Conservation (phyloP, 148 eudicot genomes). For the Nepenthes mirabilis region DNA sequence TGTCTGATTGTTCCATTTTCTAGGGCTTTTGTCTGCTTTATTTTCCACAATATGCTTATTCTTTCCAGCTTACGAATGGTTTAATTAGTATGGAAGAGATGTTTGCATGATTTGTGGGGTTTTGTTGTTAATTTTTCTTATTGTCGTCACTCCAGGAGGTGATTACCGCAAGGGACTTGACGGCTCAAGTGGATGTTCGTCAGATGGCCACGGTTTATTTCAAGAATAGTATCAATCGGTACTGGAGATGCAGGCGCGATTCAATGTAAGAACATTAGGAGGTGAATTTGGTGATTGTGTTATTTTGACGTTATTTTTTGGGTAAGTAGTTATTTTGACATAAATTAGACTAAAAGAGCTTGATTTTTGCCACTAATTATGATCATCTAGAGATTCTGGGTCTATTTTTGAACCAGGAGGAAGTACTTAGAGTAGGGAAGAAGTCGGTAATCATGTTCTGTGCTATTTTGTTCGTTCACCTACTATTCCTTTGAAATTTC, state of each 20-base stretch:
- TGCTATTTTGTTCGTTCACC: too few species aligned
- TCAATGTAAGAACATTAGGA: conserved; percentile 35
- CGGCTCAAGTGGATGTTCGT: conserved; percentile 71
- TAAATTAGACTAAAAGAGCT: background rate
- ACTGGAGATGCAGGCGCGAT: conserved; percentile 83
- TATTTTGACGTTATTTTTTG: background rate
- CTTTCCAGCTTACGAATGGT: background rate
- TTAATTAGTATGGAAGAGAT: background rate
- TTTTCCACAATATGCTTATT: background rate
- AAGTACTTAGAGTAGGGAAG: too few species aligned
- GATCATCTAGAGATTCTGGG: too few species aligned
- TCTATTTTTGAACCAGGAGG: too few species aligned
- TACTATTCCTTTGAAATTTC: too few species aligned
- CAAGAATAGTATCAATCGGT: conserved; percentile 75
- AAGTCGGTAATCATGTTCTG: too few species aligned
- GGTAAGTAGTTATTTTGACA: background rate
- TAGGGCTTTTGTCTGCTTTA: conserved; percentile 18
- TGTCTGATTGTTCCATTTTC: conserved; percentile 7
- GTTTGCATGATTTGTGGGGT: background rate
- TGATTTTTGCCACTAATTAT: background rate
- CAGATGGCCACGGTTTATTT: conserved; percentile 88
- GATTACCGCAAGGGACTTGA: conserved; percentile 76
- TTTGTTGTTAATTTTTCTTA: background rate
- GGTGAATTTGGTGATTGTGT: background rate
- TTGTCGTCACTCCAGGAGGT: conserved; percentile 50